These are phyloP conservation scores for Pichia sp. DNA, from an alignment of 1,139 yeast genomes.

Conservation along the genomic window DNA sequence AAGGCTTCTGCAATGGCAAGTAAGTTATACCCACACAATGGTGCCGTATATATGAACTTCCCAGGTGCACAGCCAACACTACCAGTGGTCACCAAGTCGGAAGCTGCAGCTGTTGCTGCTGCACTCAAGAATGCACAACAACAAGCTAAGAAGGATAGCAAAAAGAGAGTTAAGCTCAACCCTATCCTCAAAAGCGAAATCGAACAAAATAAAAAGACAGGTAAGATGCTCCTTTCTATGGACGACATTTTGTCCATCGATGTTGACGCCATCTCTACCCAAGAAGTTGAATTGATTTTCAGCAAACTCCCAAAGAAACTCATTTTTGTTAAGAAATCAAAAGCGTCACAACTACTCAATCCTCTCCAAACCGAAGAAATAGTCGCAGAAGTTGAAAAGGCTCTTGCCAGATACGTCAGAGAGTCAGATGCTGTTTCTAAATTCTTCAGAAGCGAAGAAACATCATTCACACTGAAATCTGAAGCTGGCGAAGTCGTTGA, in stretches of 20 bases:
- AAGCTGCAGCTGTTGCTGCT: slow-evolving; percentile 10
- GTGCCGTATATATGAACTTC: slow-evolving; percentile 41
- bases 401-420: slow-evolving; percentile 14
- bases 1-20: slow-evolving; percentile 81
- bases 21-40: slow-evolving; percentile 58
- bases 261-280: slow-evolving; percentile 16
- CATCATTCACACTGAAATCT: slow-evolving; percentile 9
- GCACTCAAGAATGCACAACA: slow-evolving; percentile 13
- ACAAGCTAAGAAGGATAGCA: slow-evolving; percentile 6
- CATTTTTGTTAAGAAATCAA: slow-evolving; percentile 18
- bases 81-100: slow-evolving; percentile 43
- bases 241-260: slow-evolving; percentile 23
- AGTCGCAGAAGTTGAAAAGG: slow-evolving; percentile 10
- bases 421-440: slow-evolving; percentile 13
- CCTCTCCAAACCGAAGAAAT: slow-evolving; percentile 11
- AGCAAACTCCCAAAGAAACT: slow-evolving; percentile 22
- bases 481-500: slow-evolving; percentile 11
- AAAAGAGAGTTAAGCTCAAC: slow-evolving; percentile 9
- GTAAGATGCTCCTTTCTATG: slow-evolving; percentile 15
- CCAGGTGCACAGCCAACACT: slow-evolving; percentile 48
- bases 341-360: slow-evolving; percentile 13
- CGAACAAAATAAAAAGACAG: slow-evolving; percentile 2
- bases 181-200: slow-evolving; percentile 12
- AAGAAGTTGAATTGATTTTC: slow-evolving; percentile 15
- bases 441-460: slow-evolving; percentile 12